A percentile compares a stretch with the other conserved stretches of the same genome.
phyloP scores from a whole-genome alignment of 345 rosid species.

The Rhizophora apiculata region DNA sequence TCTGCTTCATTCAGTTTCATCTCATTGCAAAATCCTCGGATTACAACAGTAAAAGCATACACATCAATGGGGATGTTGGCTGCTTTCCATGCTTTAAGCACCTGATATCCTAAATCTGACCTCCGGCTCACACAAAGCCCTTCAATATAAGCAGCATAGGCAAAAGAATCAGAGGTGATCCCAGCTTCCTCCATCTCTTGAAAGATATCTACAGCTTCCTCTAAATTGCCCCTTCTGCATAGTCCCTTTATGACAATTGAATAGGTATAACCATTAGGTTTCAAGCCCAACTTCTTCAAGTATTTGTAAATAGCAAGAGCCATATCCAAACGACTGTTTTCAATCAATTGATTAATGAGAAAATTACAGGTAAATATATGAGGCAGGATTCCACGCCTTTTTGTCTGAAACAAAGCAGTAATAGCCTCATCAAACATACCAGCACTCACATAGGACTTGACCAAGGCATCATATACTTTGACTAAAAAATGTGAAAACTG shows the following conservation, averaged over 20 bases:
- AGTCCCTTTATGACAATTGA: slow-evolving; percentile 15
- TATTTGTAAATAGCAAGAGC: slow-evolving; percentile 9
- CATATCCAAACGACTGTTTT: slow-evolving; percentile 2
- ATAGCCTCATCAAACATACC: slow-evolving; percentile 22
- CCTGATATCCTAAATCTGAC: slow-evolving; percentile 14
- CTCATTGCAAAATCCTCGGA: slow-evolving; percentile 21
- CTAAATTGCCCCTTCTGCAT: slow-evolving; percentile 8
- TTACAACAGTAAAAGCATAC: slow-evolving; percentile 15
- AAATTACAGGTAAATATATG: slow-evolving; percentile 17
- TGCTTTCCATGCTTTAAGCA: slow-evolving; percentile 12
- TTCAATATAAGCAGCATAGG: slow-evolving; percentile 18
- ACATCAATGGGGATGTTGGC: slow-evolving; percentile 5
- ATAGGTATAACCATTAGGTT: slow-evolving; percentile 17
- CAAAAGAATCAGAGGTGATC: neutral
- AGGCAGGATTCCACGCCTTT: slow-evolving; percentile 13
- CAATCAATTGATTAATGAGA: slow-evolving; percentile 15
- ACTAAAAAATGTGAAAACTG: neutral
- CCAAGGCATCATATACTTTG: slow-evolving; percentile 17
- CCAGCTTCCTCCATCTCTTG: slow-evolving; percentile 14
- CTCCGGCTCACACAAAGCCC: slow-evolving; percentile 13
- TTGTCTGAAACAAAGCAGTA: slow-evolving; percentile 9
- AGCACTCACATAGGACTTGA: slow-evolving; percentile 16
- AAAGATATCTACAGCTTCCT: slow-evolving; percentile 13
- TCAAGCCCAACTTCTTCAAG: slow-evolving; percentile 19
- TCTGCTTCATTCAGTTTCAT: slow-evolving; percentile 6